Percentiles rank a stretch among this genome's conserved stretches.
Conservation (phyloP, 176 grass and related monocot genomes). For the Aegilops sharonensis region DNA sequence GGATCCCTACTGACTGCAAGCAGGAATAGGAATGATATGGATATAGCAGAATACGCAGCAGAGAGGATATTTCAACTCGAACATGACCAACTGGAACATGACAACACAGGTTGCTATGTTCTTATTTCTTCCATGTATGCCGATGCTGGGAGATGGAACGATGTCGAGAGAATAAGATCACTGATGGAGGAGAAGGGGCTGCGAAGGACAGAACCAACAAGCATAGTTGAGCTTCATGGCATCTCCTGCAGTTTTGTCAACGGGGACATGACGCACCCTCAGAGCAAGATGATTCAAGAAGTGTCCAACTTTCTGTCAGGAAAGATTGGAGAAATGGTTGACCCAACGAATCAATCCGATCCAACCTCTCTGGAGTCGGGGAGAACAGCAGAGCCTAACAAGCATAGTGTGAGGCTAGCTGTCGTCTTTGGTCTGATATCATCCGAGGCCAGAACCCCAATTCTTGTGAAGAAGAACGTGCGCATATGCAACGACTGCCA, state of each 20-base stretch:
- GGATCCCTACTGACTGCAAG: slow-evolving; percentile 79
- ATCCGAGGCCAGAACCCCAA: slow-evolving; percentile 45
- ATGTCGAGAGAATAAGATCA: slow-evolving; percentile 58
- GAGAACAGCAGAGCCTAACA: slow-evolving; percentile 44
- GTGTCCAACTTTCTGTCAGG: slow-evolving; percentile 57
- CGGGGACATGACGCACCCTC: slow-evolving; percentile 47
- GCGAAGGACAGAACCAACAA: slow-evolving; percentile 50
- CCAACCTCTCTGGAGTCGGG: background rate
- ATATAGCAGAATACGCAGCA: slow-evolving; percentile 74
- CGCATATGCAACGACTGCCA: slow-evolving; percentile 76
- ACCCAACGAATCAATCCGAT: slow-evolving; percentile 14
- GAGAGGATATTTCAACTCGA: slow-evolving; percentile 66
- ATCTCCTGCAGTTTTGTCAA: slow-evolving; percentile 65
- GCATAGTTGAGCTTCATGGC: slow-evolving; percentile 54
- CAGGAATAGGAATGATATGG: slow-evolving; percentile 80
- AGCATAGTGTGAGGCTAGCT: slow-evolving; percentile 77
- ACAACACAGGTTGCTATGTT: slow-evolving; percentile 86
- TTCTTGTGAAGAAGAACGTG: slow-evolving; percentile 92
- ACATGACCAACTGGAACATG: slow-evolving; percentile 78
- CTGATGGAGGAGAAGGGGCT: slow-evolving; percentile 71
- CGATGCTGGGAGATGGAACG: slow-evolving; percentile 63
- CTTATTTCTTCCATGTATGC: slow-evolving; percentile 74
- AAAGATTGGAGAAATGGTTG: slow-evolving; percentile 46
- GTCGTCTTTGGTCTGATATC: slow-evolving; percentile 77
- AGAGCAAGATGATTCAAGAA: slow-evolving; percentile 54